Base-by-base conservation (phyloP, 1,139 yeast genomes). In the Debaryomyces psychrophilus region DNA sequence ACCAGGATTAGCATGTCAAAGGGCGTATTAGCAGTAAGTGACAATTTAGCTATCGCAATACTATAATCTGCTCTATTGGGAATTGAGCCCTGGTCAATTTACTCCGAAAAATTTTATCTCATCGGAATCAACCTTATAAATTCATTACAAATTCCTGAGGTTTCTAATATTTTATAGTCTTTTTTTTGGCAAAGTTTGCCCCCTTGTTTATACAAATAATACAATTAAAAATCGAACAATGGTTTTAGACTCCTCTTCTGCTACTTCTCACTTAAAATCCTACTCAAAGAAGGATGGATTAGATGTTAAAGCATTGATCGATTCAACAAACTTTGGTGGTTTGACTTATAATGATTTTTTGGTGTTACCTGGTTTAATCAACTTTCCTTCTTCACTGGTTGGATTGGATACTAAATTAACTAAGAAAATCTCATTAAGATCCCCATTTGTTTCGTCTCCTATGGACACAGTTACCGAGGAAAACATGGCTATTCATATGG, bases 401-500 rank as follows among this genome's bases (percentile, higher is more conserved):
- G 72, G 76, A 47, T 78, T 92, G 64, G 96, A 90, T 60, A 81
- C 96, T 55, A 87, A 81, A 69, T 79, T 93, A 69, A 90, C 99
- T 66, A 90, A 87, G 77, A 87, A 86, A 64, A 93, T 93, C 76
- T 74, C 95, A 48, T 79, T 93, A 71, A 90, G 87, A 76, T 77
- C 97, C 44, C 99, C 99, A 52, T 89, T 93, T 60, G 93, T 93
- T 53, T 92, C 98, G 31, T 90, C 97, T 62, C 99, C 99, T 60
- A 93, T 93, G 99, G 99, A 93, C 73, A 93, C 99, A 45, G 99
- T 93, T 54, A 95, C 99, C 49, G 99, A 93, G 77, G 77, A 90
- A 53, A 87, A 85, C 52, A 93, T 93, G 99, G 99, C 99, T 56
- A 93, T 95, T 61, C 85, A 90, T 74, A 92, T 93, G 97, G 98